Evolutionary conservation across 2,329 filamentous ascomycete species (phyloP), one percentile per base, ranked within the genome.

Genomic region (Alternaria triticimaculans): DNA sequence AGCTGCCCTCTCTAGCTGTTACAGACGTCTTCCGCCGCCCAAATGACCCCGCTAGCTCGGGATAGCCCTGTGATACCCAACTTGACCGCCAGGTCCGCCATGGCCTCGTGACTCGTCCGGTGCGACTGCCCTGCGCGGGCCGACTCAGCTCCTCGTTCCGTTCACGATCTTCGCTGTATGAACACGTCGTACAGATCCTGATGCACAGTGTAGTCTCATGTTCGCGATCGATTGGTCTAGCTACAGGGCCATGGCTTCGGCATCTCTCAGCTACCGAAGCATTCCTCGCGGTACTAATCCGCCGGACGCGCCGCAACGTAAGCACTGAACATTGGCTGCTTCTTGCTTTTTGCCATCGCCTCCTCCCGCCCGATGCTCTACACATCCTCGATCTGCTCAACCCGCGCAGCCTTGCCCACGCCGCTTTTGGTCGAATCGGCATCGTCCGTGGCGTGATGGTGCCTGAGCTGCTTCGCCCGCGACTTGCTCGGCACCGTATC

Each of bases 401-500:
- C 70, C n/a, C 67, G 68, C 44, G 58, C 62, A 30, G 72, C 68
- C 64, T 68, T 71, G 44, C 58, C 65, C 20, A 58, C 49, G 18
- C 68, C 68, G 30, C 70, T 68, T 23, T 66, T 61, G 12, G 72
- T 71, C 25, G 71, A 73, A 25, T 74, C 75, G 28, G 64, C 72
- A 26, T 77, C 75, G 21, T 78, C 71, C 8, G 75, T 72, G 28
- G 74, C 72, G 48, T 73, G 72, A 55, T 74, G 67, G 55, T 74
- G 64, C 64, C 75, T 71, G 57, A 82, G 71, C 69, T 72, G 59
- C 74, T 76, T 80, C 20, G 80, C 80, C 25, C 80, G 72, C 8
- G 78, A 74, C 46, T 70, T 72, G 30, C 73, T 69, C 0, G 80
- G 81, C 21, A 81, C 71, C 3, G 77, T 82, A 63, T 82, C 81